Evolutionary conservation across 805 yeast species (phyloP), one percentile per base, ranked within the genome.

Genomic region (Kuraishia molischiana): DNA sequence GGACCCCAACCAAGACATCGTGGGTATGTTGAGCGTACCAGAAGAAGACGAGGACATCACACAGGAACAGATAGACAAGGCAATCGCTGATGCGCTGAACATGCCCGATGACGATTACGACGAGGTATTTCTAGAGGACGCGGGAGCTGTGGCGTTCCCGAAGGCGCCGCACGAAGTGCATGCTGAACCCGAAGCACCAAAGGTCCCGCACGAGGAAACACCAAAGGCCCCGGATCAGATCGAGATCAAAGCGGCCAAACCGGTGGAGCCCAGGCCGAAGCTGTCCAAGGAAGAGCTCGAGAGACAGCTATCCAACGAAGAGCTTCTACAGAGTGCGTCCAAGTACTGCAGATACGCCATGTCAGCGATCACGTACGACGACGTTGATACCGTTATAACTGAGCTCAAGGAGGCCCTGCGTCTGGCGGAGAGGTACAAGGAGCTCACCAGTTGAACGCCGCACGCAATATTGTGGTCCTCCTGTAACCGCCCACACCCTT

Each of bases 331-430:
- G 3, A 41, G 48, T 4, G 76, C 80, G 2, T 77, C 75, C 48
- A 79, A 79, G 48, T 79, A 74, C 42, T 80, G 86, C 41, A 74
- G 71, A 45, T 80, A 72, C 50, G 87, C 85, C n/a, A 68, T 78
- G 9, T 77, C 85, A 9, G 86, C 89, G 1, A 63, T 80, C 26
- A 77, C 75, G 50, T 81, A 78, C 50, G 89, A 81, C 47, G 89
- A 80, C 43, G 54, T 67, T 5, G 58, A 47, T n/a, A 81, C 87
- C 0, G 89, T 87, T 3, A 65, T 75, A 35, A 48, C 48, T 6
- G 82, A 79, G 53, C 59, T 79, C 24, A 47, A 57, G 22, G 53
- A 62, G 29, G 82, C 83, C 0, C 52, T 79, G 28, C 66, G 61
- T 1, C 36, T 52, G 11, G 45, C 62, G 19, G 34, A 45, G n/a